A percentile compares a stretch with the other conserved stretches of the same genome.
Evolutionary conservation across 2,329 filamentous ascomycete species (phyloP).

Genomic region (Alternaria sp.): DNA sequence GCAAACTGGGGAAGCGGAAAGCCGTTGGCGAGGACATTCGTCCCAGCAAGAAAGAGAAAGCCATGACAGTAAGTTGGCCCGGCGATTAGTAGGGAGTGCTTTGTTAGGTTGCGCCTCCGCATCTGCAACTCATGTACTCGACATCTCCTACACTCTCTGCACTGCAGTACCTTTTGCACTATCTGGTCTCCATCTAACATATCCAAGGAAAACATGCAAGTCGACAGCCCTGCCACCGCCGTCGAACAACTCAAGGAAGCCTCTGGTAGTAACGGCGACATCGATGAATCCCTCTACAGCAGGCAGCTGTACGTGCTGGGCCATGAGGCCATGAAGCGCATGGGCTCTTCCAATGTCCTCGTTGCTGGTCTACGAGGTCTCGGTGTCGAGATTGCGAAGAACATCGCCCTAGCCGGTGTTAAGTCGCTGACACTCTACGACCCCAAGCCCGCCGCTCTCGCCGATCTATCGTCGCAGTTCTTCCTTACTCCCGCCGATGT

Average conservation of each 20-base stretch:
- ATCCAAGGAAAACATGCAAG: slow-evolving; percentile 67
- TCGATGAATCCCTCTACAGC: slow-evolving; percentile 74
- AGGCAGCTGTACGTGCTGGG: slow-evolving; percentile 76
- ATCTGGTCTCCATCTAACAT: slow-evolving; percentile 14
- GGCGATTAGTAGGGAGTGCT: background rate
- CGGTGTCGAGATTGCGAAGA: slow-evolving; percentile 98
- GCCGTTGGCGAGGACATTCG: slow-evolving; percentile 49
- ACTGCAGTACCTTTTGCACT: slow-evolving; percentile 2
- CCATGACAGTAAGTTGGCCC: slow-evolving; percentile 51
- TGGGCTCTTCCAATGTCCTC: slow-evolving; percentile 95
- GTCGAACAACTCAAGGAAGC: slow-evolving; percentile 67
- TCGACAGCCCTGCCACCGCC: slow-evolving; percentile 66
- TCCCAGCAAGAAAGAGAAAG: slow-evolving; percentile 54
- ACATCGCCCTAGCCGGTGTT: slow-evolving; percentile 95
- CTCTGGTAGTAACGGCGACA: slow-evolving; percentile 62
- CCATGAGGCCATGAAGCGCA: slow-evolving; percentile 94
- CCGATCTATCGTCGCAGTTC: slow-evolving; percentile 96
- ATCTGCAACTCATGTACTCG: slow-evolving; percentile 12
- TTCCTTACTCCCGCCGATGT: slow-evolving; percentile 90
- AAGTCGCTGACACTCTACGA: slow-evolving; percentile 96
- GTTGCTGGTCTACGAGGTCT: slow-evolving; percentile 91
- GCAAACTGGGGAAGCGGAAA: slow-evolving; percentile 57
- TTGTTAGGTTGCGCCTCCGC: slow-evolving; percentile 24
- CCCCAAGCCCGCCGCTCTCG: slow-evolving; percentile 80
- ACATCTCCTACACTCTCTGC: slow-evolving; percentile 3